A percentile compares a stretch with the other conserved stretches of the same genome.
These are phyloP conservation scores for Stephanodiscus minutulus DNA, from an alignment of 108 stramenopile species.

Conservation along the genomic window DNA sequence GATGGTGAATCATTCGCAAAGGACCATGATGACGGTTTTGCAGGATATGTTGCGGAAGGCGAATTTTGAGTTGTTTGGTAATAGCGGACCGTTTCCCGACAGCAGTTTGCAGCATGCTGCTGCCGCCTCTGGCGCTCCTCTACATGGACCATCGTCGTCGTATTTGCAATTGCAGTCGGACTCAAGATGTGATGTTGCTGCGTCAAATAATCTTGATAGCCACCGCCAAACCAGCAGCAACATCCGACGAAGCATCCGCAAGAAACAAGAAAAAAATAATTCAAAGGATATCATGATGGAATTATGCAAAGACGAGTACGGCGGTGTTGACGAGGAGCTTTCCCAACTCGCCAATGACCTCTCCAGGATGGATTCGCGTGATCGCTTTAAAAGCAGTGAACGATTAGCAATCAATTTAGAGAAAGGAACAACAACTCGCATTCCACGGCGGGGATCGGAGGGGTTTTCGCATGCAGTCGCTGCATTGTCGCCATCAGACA, in stretches of 20 bases:
- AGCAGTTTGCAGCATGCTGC: background rate
- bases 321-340: constrained; percentile 13
- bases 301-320: constrained; percentile 20
- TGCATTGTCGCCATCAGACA: background rate
- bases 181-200: background rate
- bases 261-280: background rate
- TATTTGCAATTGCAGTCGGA: background rate
- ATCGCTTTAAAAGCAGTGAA: constrained; percentile 7
- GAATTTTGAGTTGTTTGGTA: constrained; percentile 24
- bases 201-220: background rate
- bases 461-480: background rate
- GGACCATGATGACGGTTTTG: constrained; percentile 32
- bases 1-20: constrained; percentile 29
- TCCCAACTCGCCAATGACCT: constrained; percentile 13
- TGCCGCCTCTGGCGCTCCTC: background rate
- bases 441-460: constrained; percentile 22
- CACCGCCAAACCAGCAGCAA: background rate
- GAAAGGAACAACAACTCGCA: background rate
- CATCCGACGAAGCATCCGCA: background rate
- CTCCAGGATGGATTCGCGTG: constrained; percentile 17
- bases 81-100: background rate
- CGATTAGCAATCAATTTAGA: background rate
- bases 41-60: constrained; percentile 33
- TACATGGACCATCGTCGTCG: background rate
- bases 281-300: constrained; percentile 19